Evolutionary conservation across 305 asterid species (phyloP), one percentile per base, ranked within the genome.

Genomic region (Fraxinus sp.): DNA sequence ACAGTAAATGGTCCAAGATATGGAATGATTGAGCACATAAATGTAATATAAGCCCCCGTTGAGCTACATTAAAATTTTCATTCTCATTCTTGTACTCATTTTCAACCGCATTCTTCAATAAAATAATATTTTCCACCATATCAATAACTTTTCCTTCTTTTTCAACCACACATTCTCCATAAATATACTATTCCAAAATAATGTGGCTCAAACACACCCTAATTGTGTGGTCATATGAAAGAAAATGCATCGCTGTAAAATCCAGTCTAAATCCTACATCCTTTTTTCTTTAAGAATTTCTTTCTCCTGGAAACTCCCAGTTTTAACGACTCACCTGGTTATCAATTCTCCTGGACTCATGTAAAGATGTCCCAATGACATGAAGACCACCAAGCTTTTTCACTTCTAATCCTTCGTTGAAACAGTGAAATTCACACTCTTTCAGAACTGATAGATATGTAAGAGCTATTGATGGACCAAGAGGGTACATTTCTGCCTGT

Each of bases 261-360:
- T 59, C 32, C 36, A 10, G 11, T 11, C 73, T 4, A 11, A 66
- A 66, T 66, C 18, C 74, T 26, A 11, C 11, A 66, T 66, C n/a
- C 5, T 20, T 55, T 59, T n/a, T 59, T 39, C 30, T 36, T 62
- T 39, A 74, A 62, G 76, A 79, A 39, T 66, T 64, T 14, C n/a
- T 66, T 13, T 62, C 55, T 64, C 64, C 22, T 7, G 55, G 76
- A 73, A 62, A 64, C 83, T 77, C 68, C 46, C 32, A 79, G 77
- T 41, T 71, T 36, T 77, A 78, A 79, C 18, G 22, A 75, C 68
- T 83, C 76, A 91, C 99, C 99, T 97, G 99, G 88, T 97, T 97
- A 87, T 97, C 99, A 13, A 97, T 97, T 90, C 99, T 93, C 86
- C 99, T 89, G 14, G 99, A 97, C 89, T 97, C 99, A 4, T 97